These are phyloP conservation scores for Camellia oleifera DNA, from an alignment of 179 eudicot genomes.

Conservation along the genomic window DNA sequence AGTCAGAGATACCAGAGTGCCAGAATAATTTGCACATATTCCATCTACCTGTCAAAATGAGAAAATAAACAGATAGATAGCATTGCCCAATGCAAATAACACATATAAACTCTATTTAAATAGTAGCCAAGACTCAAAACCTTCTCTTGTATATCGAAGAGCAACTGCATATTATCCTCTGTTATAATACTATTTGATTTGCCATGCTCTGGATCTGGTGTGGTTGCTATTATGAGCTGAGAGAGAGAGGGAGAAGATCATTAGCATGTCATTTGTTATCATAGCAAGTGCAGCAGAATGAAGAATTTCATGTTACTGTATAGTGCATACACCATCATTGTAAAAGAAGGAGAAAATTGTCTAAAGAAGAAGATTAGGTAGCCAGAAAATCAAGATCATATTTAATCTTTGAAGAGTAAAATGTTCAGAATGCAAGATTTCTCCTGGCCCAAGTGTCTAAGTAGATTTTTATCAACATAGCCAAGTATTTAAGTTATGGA, in stretches of 20 bases:
- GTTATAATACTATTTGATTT: constrained; percentile 56
- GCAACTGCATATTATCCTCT: constrained; percentile 60
- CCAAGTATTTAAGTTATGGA: background rate
- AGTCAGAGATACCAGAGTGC: constrained; percentile 48
- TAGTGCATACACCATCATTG: background rate
- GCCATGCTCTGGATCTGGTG: constrained; percentile 40
- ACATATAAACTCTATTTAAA: background rate
- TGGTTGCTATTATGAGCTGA: constrained; percentile 69
- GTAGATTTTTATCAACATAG: background rate
- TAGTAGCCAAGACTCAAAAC: constrained; percentile 22
- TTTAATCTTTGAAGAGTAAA: background rate
- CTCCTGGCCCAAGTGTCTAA: background rate
- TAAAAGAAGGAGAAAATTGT: constrained; percentile 1
- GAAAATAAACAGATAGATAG: background rate
- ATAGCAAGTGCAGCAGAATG: background rate
- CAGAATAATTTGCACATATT: constrained; percentile 59
- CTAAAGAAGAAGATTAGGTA: background rate
- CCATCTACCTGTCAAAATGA: constrained; percentile 56
- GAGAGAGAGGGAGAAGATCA: background rate
- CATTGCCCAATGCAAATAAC: background rate
- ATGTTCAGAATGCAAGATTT: background rate
- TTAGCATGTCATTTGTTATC: constrained; percentile 9
- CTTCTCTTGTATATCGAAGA: constrained; percentile 77
- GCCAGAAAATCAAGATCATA: background rate
- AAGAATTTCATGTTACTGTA: background rate